Evolutionary conservation across 2,329 filamentous ascomycete species (phyloP), one percentile per base, ranked within the genome.

Genomic region (Aspergillus ochraceus): DNA sequence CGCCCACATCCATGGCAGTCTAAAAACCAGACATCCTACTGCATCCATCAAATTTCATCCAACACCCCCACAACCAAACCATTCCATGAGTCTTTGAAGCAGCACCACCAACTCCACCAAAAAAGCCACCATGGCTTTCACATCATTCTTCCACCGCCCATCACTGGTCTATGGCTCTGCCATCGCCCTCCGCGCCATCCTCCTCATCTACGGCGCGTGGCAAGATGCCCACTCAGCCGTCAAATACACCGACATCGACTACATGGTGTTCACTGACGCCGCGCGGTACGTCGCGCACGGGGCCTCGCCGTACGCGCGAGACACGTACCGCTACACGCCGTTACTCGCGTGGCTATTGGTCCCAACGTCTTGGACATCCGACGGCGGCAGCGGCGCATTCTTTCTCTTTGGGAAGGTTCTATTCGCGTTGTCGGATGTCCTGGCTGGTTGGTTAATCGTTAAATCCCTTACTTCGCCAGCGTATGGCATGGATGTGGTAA

Each of bases 161-260:
- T 55, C 67, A 10, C 64, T 69, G 6, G 67, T 80, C 17, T 75
- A 79, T 55, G 53, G 71, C 32, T 65, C 68, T 22, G 76, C 78
- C 11, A 68, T 88, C 56, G 69, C 88, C 52, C 84, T 99, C 24
- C 91, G 95, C 61, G 73, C 86, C 6, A 74, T 80, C 32, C 87
- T 99, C 64, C 85, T 98, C 53, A 74, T 96, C 70, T 98, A 98
- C 75, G 94, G 95, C 60, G 85, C 92, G 61, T 93, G 91, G 82
- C 95, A 99, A 80, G 95, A 99, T 78, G 89, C 91, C 61, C 84
- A 93, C 78, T 96, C 92, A 8, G 88, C 94, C 14, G 80, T 99
- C 72, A 98, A 98, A 79, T 99, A 98, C 81, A 99, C 95, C 54
- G 95, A 99, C 78, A 97, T 99, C 70, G 95, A 99, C 82, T 99